Evolutionary conservation across 176 grass and related monocot species (phyloP), one percentile per base, ranked within the genome.

Genomic region (Juncus inflexus): DNA sequence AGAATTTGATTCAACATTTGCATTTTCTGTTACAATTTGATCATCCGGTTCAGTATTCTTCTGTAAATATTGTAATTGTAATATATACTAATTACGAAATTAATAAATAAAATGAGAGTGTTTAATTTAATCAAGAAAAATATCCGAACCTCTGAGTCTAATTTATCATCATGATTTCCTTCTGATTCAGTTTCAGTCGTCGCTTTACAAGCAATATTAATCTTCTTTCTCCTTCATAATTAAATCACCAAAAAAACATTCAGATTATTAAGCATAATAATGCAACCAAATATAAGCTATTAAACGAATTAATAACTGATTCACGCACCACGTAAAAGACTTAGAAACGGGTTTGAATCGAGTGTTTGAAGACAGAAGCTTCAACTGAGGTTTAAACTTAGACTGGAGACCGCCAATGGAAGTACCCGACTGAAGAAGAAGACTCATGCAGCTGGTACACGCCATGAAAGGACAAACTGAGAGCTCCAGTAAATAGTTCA

Each of bases 121-220:
- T 3, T 7, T 45, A 52, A 40, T 51, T n/a, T 67, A 6, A 60
- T 28, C 49, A 69, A 6, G 43, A 47, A 36, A 39, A 11, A 28
- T 6, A 64, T 50, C 0, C 9, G 42, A 36, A 63, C 55, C 64
- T 62, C 37, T 65, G 52, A 69, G 9, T 71, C 39, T 57, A 45
- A 10, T 58, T 37, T n/a, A 57, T 71, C 67, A 69, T 52, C 54
- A 6, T 61, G 51, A 65, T 84, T 66, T 62, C 71, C 81, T 10
- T 84, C 88, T 1, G 86, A 78, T 37, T 79, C 82, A 2, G 85
- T 82, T 74, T 90, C 85, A 3, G 73, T 73, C 83, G 43, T 65
- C 9, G 82, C 83, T 50, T 58, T 79, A 85, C 88, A 92, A 3
- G 28, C 36, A 58, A 86, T 71, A 55, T 40, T 71, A 3, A 15